A percentile compares a stretch with the other conserved stretches of the same genome.
phyloP scores from a whole-genome alignment of 202 grass and related monocot species.

The Setaria viridis region DNA sequence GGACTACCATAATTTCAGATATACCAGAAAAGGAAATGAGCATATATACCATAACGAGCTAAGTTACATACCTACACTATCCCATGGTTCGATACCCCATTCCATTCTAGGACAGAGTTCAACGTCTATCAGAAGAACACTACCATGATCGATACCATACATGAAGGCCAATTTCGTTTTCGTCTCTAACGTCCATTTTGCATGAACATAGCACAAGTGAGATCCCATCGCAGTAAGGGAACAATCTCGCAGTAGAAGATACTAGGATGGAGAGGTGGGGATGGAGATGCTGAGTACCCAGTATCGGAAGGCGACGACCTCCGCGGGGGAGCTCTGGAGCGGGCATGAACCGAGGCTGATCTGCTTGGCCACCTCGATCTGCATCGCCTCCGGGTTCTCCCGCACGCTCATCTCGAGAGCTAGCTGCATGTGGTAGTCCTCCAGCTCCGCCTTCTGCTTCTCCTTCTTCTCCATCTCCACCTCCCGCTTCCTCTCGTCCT shows the following conservation, averaged over 20 bases:
- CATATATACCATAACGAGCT: constrained; percentile 28
- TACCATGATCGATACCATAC: background rate
- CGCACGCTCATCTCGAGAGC: constrained; percentile 90
- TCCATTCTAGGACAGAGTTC: background rate
- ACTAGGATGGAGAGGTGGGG: background rate
- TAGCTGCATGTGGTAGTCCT: constrained; percentile 95
- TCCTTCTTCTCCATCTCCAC: constrained; percentile 43
- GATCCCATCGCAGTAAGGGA: constrained; percentile 10
- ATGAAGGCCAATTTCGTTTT: background rate
- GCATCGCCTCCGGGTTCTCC: constrained; percentile 94
- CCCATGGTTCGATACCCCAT: background rate
- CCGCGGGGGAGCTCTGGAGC: constrained; percentile 65
- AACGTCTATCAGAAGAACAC: background rate
- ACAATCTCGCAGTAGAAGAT: background rate
- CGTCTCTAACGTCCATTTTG: background rate
- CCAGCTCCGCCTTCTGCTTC: constrained; percentile 65
- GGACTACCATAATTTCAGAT: background rate
- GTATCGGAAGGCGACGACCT: constrained; percentile 89
- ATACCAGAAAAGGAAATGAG: constrained; percentile 27
- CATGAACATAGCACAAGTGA: constrained; percentile 9
- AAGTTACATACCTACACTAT: constrained; percentile 9
- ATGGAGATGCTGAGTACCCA: constrained; percentile 61
- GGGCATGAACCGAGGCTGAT: constrained; percentile 96
- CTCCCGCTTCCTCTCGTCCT: constrained; percentile 38
- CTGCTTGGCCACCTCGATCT: constrained; percentile 96